Evolutionary conservation across 2,329 filamentous ascomycete species (phyloP).

Genomic region (Rasamsonia emersonii): DNA sequence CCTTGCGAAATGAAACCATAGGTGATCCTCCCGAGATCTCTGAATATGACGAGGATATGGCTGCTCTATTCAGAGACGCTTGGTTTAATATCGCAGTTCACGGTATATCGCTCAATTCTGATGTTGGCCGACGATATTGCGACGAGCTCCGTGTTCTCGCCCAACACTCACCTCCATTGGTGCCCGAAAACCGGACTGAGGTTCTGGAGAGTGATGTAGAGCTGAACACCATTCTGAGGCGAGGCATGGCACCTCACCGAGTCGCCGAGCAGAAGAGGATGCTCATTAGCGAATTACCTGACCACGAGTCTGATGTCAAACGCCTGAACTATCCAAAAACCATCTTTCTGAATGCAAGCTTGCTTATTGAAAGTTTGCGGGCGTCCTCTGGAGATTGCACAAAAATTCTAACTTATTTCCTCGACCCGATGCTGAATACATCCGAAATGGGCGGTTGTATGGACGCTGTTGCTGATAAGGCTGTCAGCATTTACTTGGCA

Average conservation of each 20-base stretch:
- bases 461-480: conserved; percentile 54
- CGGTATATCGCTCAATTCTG: conserved; percentile 70
- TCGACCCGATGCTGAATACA: conserved; percentile 72
- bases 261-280: conserved; percentile 72
- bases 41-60: conserved; percentile 56
- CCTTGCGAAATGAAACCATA: conserved; percentile 28
- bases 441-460: conserved; percentile 56
- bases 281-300: conserved; percentile 64
- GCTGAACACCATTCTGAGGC: conserved; percentile 82
- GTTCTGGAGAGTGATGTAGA: conserved; percentile 94
- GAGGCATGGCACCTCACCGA: conserved; percentile 67
- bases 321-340: conserved; percentile 79
- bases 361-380: conserved; percentile 80
- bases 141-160: conserved; percentile 77
- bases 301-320: conserved; percentile 69
- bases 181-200: conserved; percentile 80
- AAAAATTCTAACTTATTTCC: conserved; percentile 80
- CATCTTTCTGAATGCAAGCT: conserved; percentile 84
- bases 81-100: conserved; percentile 99
- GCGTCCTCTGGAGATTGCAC: conserved; percentile 84
- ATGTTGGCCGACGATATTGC: conserved; percentile 62
- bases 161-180: conserved; percentile 74
- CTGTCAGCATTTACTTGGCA: conserved; percentile 69
- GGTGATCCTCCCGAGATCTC: conserved; percentile 20
- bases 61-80: conserved; percentile 72